Evolutionary conservation across 2,329 filamentous ascomycete genomes (phyloP).

Genomic region (Tolypocladium paradoxum): DNA sequence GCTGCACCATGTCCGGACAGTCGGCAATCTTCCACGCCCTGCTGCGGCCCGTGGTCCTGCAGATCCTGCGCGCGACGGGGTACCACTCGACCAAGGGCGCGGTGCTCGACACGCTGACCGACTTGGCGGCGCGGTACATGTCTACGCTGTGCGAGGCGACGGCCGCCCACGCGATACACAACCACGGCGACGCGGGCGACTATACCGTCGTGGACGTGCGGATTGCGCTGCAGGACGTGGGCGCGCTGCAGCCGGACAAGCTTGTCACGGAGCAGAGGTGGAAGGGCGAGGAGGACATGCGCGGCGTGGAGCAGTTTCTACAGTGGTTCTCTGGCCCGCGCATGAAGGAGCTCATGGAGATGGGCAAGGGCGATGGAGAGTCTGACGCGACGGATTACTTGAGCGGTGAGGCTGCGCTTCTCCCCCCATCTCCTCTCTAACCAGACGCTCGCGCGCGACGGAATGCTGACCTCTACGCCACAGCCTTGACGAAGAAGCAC

Average conservation of each 20-base stretch:
- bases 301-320: conserved; percentile 68
- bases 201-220: conserved; percentile 61
- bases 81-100: conserved; percentile 75
- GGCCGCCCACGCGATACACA: conserved; percentile 58
- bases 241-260: conserved; percentile 60
- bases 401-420: conserved; percentile 36
- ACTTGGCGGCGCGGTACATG: conserved; percentile 76
- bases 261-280: conserved; percentile 59
- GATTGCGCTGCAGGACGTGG: conserved; percentile 73
- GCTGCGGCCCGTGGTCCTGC: conserved; percentile 75
- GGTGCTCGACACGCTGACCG: conserved; percentile 78
- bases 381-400: conserved; percentile 59
- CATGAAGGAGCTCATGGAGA: conserved; percentile 70
- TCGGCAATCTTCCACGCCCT: conserved; percentile 57
- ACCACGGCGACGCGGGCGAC: conserved; percentile 44
- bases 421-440: neutral
- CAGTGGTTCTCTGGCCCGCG: conserved; percentile 65
- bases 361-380: conserved; percentile 62
- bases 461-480: neutral
- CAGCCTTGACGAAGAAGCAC: conserved; percentile 83
- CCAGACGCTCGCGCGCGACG: neutral
- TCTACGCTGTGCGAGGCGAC: conserved; percentile 62
- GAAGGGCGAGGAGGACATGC: conserved; percentile 61
- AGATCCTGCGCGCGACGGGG: conserved; percentile 83
- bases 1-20: conserved; percentile 32